Evolutionary conservation across 2,329 filamentous ascomycete species (phyloP), one percentile per base, ranked within the genome.

Genomic region (Aspergillus carbonarius): DNA sequence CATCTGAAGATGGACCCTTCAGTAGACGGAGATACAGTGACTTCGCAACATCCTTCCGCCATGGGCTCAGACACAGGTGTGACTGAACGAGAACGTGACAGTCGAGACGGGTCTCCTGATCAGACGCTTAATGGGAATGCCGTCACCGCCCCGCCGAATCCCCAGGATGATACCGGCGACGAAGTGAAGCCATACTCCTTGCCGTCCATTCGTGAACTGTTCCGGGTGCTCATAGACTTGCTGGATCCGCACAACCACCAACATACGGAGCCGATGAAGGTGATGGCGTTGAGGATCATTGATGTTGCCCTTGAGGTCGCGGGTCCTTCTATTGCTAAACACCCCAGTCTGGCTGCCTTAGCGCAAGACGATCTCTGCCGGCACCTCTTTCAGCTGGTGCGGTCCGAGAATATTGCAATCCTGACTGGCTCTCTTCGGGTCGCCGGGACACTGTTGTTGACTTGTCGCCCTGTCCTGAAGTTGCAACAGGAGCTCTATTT

Each of bases 281-380:
- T 99, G 40, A 99, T 99, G 93, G 95, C 95, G 17, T 79, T 99
- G 64, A 87, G 95, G 44, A 98, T 99, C 63, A 95, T 99, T 56
- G 95, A 99, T 73, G 95, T 99, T 46, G 95, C 95, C 1, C 84
- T 99, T 20, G 95, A 99, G 76, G 93, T 99, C 58, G 92, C 95
- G 1, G 95, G 95, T 0, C 93, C 95, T 4, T 96, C 93, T 7
- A 97, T 99, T 71, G 91, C 93, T 50, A 90, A 90, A 63, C 95
- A 99, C 72, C 93, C 93, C 5, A 91, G 90, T 58, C 80, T 99
- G 53, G 93, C 93, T 10, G 86, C 85, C 4, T 84, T 99, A 57
- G 95, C 95, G 0, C 92, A 96, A 73, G 93, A 99, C 74, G 91
- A 92, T 23, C 81, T 99, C 23, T 99, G 96, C 73, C 90, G 91